These are phyloP conservation scores for Aristolochia contorta DNA, from an alignment of 164 flowering plant genomes.

Conservation along the genomic window DNA sequence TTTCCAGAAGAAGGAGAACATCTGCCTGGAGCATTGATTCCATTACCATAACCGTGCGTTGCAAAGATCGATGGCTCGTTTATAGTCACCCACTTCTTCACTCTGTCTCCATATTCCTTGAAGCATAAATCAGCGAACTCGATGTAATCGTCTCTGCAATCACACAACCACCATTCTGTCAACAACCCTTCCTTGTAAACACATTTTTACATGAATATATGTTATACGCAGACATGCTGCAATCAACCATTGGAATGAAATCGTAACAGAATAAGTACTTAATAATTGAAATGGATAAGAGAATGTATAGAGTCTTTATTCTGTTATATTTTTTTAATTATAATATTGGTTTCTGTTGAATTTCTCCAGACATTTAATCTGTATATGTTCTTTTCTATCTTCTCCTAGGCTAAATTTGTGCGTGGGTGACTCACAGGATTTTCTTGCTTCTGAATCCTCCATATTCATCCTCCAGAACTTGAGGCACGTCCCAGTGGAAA, in stretches of 20 bases:
- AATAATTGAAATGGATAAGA: too few species aligned
- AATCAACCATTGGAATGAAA: background rate
- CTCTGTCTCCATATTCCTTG: slow-evolving; percentile 26
- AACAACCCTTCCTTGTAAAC: background rate
- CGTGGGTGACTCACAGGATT: slow-evolving; percentile 13
- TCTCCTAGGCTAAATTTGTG: too few species aligned
- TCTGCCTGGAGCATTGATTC: slow-evolving; percentile 30
- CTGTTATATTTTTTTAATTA: too few species aligned
- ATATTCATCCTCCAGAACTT: slow-evolving; percentile 24
- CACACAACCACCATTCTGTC: background rate
- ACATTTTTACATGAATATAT: background rate
- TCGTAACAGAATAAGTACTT: too few species aligned
- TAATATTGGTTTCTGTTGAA: too few species aligned
- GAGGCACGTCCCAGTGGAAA: slow-evolving; percentile 28
- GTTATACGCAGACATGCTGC: too few species aligned
- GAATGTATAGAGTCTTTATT: too few species aligned
- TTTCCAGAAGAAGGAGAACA: slow-evolving; percentile 25
- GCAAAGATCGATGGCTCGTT: slow-evolving; percentile 26
- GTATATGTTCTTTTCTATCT: too few species aligned
- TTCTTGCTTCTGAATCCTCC: slow-evolving; percentile 23
- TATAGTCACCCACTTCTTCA: slow-evolving; percentile 26
- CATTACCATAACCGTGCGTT: slow-evolving; percentile 18
- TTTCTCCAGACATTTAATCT: too few species aligned
- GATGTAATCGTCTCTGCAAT: slow-evolving; percentile 22
- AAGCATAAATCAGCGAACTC: slow-evolving; percentile 28